Evolutionary conservation across 2,329 filamentous ascomycete genomes (phyloP).

Genomic region (Epichloe sylvatica): DNA sequence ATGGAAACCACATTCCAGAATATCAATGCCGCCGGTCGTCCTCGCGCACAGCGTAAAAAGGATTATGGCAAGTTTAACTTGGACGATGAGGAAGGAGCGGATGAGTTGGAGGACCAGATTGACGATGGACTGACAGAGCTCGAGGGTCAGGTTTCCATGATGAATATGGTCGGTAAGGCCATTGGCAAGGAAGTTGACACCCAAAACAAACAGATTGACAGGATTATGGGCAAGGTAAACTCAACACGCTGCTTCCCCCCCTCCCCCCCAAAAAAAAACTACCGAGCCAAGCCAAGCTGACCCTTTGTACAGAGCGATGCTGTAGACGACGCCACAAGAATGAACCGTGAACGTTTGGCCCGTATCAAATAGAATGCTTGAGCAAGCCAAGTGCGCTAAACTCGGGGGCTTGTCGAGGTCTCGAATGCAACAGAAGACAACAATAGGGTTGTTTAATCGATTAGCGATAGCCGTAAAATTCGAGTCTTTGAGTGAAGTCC

Average conservation of each 20-base stretch:
- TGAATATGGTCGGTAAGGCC: conserved; percentile 60
- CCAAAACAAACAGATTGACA: conserved; percentile 63
- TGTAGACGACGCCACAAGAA: conserved; percentile 67
- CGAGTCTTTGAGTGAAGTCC: neutral
- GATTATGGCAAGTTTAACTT: conserved; percentile 56
- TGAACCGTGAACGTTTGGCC: conserved; percentile 61
- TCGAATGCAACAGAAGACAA: no score
- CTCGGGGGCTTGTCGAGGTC: neutral
- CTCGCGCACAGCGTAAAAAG: conserved; percentile 25
- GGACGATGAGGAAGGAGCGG: conserved; percentile 44
- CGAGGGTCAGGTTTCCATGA: conserved; percentile 51
- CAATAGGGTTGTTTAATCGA: no score
- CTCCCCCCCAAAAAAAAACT: no score
- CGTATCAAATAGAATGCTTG: conserved; percentile 32
- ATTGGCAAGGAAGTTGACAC: conserved; percentile 62
- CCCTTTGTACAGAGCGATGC: conserved; percentile 52
- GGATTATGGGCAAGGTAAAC: conserved; percentile 63
- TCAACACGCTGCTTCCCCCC: neutral
- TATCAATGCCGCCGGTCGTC: conserved; percentile 17
- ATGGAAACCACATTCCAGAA: conserved; percentile 38
- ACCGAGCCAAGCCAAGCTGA: conserved; percentile 14
- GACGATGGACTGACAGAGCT: conserved; percentile 50
- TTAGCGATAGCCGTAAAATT: neutral
- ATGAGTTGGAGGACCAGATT: conserved; percentile 38
- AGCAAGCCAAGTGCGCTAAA: neutral